Percentiles rank a stretch among this genome's conserved stretches.
Conservation (phyloP, 352 stramenopile species). For the Globisporangium ultimum region DNA sequence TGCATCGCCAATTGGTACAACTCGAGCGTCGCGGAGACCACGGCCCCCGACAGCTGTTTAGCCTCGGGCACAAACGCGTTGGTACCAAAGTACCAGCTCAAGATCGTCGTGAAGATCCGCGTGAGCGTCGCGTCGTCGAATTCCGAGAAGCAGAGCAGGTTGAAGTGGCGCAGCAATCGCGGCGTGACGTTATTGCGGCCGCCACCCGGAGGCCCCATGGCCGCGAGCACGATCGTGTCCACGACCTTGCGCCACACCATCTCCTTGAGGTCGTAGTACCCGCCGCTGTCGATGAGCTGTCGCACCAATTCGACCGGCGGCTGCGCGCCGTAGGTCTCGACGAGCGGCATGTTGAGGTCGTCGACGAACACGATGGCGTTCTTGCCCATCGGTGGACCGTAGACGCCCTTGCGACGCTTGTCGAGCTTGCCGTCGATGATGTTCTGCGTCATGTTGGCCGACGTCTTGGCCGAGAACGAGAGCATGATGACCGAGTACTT, state of each 20-base stretch:
- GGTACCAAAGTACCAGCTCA: constrained; percentile 80
- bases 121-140: constrained; percentile 93
- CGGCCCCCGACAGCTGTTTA: constrained; percentile 58
- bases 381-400: constrained; percentile 86
- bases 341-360: constrained; percentile 95
- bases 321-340: constrained; percentile 93
- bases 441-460: constrained; percentile 93
- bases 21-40: constrained; percentile 91
- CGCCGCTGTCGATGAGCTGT: constrained; percentile 88
- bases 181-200: constrained; percentile 90
- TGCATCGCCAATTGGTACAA: constrained; percentile 87
- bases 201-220: constrained; percentile 91
- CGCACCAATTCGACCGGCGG: constrained; percentile 91
- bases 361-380: constrained; percentile 90
- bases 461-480: constrained; percentile 92
- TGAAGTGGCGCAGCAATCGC: constrained; percentile 91
- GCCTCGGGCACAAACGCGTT: constrained; percentile 70
- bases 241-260: constrained; percentile 91
- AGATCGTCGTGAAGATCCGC: constrained; percentile 92
- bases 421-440: constrained; percentile 95
- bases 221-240: constrained; percentile 87
- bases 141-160: constrained; percentile 91
- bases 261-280: constrained; percentile 94
- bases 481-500: constrained; percentile 87
- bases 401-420: constrained; percentile 91